phyloP scores from a whole-genome alignment of 1,139 yeast genomes.

The Debaryomycetaceae sp. region DNA sequence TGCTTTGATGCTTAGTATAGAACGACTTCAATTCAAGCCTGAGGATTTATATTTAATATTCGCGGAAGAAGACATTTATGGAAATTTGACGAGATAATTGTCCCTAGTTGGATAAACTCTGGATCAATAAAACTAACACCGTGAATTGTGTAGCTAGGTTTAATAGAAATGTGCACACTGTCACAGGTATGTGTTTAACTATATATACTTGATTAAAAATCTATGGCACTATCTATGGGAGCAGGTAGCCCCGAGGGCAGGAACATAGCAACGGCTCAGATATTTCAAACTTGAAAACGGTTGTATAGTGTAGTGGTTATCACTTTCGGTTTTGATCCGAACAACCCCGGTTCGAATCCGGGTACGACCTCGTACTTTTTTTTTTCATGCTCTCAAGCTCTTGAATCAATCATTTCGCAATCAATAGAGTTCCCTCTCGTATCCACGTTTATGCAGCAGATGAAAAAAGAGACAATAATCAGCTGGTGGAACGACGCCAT shows the following conservation, averaged over 20 bases:
- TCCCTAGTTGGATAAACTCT: too few species aligned
- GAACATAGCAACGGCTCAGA: too few species aligned
- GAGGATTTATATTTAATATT: background rate
- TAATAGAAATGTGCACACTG: too few species aligned
- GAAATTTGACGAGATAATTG: background rate
- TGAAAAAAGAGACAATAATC: too few species aligned
- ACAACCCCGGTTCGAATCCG: slow-evolving; percentile 96
- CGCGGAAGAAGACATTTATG: background rate
- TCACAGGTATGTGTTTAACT: too few species aligned
- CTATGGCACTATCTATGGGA: too few species aligned
- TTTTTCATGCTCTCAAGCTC: slow-evolving; percentile 11
- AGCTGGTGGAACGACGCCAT: too few species aligned
- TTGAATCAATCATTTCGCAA: background rate
- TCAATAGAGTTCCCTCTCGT: background rate
- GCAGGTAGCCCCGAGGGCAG: too few species aligned
- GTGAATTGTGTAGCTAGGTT: too few species aligned
- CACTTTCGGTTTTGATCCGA: slow-evolving; percentile 61
- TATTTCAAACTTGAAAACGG: slow-evolving; percentile 8
- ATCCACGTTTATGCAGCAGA: too few species aligned
- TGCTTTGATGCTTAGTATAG: background rate
- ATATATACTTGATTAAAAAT: too few species aligned
- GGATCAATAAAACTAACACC: too few species aligned
- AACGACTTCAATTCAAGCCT: background rate
- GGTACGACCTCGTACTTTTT: slow-evolving; percentile 68
- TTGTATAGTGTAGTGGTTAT: slow-evolving; percentile 42